Base-by-base conservation (phyloP, 768 basidiomycete genomes). In the Hygrocybe punicea region DNA sequence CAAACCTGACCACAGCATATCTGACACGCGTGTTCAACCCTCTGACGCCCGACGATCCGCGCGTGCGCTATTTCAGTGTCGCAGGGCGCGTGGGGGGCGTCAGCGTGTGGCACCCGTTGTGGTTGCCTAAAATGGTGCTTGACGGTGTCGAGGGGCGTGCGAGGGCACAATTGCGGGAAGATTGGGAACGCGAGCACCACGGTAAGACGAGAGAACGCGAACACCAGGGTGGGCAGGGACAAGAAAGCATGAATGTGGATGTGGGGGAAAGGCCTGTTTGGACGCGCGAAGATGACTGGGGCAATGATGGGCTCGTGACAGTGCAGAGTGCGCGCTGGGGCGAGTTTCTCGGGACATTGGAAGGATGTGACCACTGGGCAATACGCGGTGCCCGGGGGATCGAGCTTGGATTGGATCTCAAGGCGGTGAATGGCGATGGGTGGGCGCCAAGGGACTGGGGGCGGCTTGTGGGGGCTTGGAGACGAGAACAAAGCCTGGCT, bases 321-420 rank as follows among this genome's bases (percentile, higher is more conserved):
- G 79, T 99, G n/a, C 85, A 90, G 62, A 91, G 89, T 63, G 93
- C 97, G 5, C 85, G 86, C 61, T 98, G 96, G 95, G 97, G 97
- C 16, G 91, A 97, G 66, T 98, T 94, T 69, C 74, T 99, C 33
- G 97, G 97, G 3, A 83, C 84, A 16, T 77, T 98, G 65, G 89
- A 96, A 60, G 88, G 86, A 1, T 89, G 86, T 63, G 94, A 99
- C 76, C 97, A 99, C 66, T 99, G 97, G 97, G 89, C 96, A 64
- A 82, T 98, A 68, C 76, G 97, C 59, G 97, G 96, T 0, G 86
- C 91, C 19, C 73, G 87, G n/a, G 91, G 93, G 3, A 74, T 86
- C 62, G 89, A 87, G 55, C 77, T 83, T 48, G 83, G 78, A 46
- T 76, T 86, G 1, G 84, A 89, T 60, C 69, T 84, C 82, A 80